Evolutionary conservation across 2,329 filamentous ascomycete genomes (phyloP).

Genomic region (Beauveria pseudobassiana): DNA sequence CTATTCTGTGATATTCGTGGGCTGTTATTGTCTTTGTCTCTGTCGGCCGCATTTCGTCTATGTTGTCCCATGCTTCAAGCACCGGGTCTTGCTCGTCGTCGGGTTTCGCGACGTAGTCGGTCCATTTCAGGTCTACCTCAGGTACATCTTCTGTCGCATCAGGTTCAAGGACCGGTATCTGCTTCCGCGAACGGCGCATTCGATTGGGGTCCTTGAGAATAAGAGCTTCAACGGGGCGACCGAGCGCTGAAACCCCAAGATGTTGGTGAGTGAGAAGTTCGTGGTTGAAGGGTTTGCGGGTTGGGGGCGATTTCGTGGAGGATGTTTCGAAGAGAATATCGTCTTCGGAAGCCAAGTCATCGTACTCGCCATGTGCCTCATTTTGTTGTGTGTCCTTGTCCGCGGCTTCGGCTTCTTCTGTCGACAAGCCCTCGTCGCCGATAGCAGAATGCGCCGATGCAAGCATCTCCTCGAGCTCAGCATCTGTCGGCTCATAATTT

Average conservation of each 20-base stretch:
- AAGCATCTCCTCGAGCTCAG: not conserved
- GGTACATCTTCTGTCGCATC: constrained; percentile 8
- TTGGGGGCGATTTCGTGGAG: not conserved
- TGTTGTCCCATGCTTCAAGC: constrained; percentile 34
- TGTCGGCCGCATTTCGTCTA: constrained; percentile 41
- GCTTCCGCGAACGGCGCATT: constrained; percentile 17
- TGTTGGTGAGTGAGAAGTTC: constrained; percentile 22
- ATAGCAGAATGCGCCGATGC: not conserved
- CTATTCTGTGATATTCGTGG: constrained; percentile 35
- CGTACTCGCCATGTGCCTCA: not conserved
- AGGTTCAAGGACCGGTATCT: constrained; percentile 15
- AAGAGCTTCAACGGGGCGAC: constrained; percentile 35
- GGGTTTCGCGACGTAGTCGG: constrained; percentile 17
- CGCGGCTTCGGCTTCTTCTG: not conserved
- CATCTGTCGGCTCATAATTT: constrained; percentile 6
- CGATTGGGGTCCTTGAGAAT: constrained; percentile 35
- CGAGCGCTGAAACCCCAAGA: constrained; percentile 27
- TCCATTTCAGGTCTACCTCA: constrained; percentile 23
- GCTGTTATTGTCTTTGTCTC: constrained; percentile 29
- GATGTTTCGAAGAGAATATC: constrained; percentile 2
- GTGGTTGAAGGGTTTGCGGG: constrained; percentile 15
- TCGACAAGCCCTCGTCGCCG: not conserved
- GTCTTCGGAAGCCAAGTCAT: constrained; percentile 4
- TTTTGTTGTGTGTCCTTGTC: not conserved
- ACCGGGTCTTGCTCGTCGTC: constrained; percentile 14